These are phyloP conservation scores for Sclerotinia trifoliorum DNA, from an alignment of 2,329 filamentous ascomycete genomes.

Conservation along the genomic window DNA sequence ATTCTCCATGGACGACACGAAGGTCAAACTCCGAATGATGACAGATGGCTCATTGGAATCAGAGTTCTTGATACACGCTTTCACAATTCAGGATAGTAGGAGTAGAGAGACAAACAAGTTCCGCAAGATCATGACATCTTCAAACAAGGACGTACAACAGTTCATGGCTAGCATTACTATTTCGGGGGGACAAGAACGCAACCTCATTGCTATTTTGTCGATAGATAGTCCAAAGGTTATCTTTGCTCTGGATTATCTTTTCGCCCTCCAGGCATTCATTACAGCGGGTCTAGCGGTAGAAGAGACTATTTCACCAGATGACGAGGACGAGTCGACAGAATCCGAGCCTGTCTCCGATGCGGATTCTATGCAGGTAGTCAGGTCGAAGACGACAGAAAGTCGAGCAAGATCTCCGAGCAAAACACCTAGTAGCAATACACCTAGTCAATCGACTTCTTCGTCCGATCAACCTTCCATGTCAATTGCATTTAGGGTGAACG, in stretches of 20 bases:
- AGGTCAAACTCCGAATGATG: conserved; percentile 87
- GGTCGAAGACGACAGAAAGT: conserved; percentile 18
- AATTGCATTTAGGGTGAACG: conserved; percentile 84
- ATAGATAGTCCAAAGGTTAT: conserved; percentile 94
- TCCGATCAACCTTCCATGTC: conserved; percentile 55
- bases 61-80: conserved; percentile 88
- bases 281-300: conserved; percentile 67
- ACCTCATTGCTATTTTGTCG: conserved; percentile 85
- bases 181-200: conserved; percentile 76
- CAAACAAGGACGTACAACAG: conserved; percentile 92
- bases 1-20: conserved; percentile 91
- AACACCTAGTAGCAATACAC: conserved; percentile 30
- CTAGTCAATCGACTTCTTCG: conserved; percentile 36
- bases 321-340: conserved; percentile 54
- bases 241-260: conserved; percentile 92
- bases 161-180: conserved; percentile 98
- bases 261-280: conserved; percentile 83
- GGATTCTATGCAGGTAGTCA: conserved; percentile 48
- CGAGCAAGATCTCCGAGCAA: conserved; percentile 33
- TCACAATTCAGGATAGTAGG: conserved; percentile 93
- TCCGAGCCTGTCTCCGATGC: conserved; percentile 58
- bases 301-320: conserved; percentile 53
- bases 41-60: conserved; percentile 89
- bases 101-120: conserved; percentile 90
- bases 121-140: conserved; percentile 95